Percentiles rank a stretch among this genome's conserved stretches.
Evolutionary conservation across 106 monocot species (phyloP).

Genomic region (Narthecium ossifragum): DNA sequence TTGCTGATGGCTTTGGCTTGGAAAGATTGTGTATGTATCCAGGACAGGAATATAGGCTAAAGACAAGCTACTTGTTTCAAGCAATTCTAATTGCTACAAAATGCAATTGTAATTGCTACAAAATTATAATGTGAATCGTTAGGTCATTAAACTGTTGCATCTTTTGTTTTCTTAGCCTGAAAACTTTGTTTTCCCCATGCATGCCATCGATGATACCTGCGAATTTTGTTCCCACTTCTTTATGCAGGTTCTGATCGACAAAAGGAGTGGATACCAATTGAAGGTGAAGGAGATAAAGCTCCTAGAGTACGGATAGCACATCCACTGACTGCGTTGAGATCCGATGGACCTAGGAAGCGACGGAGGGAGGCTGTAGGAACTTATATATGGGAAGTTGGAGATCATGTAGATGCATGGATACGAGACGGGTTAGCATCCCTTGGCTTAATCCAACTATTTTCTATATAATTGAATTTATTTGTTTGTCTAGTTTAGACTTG

Average conservation of each 20-base stretch:
- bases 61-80: neutral
- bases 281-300: conserved; percentile 30
- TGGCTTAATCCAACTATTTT: neutral
- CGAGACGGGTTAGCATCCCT: conserved; percentile 50
- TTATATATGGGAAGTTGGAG: conserved; percentile 60
- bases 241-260: conserved; percentile 47
- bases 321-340: conserved; percentile 31
- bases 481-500: too few relatives aligned
- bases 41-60: too few relatives aligned
- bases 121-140: neutral
- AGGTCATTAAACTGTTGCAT: neutral
- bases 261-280: conserved; percentile 80
- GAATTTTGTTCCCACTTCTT: neutral
- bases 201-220: neutral
- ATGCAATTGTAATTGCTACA: neutral
- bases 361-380: conserved; percentile 46
- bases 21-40: too few relatives aligned
- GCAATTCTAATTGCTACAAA: neutral
- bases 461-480: too few relatives aligned
- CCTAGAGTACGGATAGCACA: conserved; percentile 75
- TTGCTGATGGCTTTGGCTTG: too few relatives aligned
- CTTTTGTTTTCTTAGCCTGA: neutral
- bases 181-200: neutral
- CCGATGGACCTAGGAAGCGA: conserved; percentile 71
- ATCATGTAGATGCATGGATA: conserved; percentile 79